phyloP scores from a whole-genome alignment of 2,329 filamentous ascomycete species.

The Nemania sp. region DNA sequence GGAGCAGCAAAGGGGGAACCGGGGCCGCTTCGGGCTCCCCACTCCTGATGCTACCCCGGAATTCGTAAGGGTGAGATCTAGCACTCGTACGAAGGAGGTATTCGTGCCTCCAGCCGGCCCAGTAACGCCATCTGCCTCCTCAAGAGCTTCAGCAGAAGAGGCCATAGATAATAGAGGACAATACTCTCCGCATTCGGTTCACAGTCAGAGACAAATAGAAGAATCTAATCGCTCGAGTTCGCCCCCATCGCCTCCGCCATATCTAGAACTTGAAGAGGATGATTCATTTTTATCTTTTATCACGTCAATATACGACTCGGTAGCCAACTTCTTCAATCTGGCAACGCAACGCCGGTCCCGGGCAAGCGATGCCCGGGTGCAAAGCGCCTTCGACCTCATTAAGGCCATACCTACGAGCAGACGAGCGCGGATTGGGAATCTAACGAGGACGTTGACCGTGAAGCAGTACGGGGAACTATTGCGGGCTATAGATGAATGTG shows the following conservation, averaged over 20 bases:
- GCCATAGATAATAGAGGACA: neutral
- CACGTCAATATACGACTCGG: neutral
- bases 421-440: neutral
- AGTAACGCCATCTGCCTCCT: neutral
- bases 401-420: neutral
- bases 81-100: neutral
- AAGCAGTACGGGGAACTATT: neutral
- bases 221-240: neutral
- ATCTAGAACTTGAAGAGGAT: neutral
- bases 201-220: neutral
- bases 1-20: neutral
- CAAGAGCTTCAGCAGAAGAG: neutral
- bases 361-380: neutral
- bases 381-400: neutral
- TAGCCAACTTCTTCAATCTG: neutral
- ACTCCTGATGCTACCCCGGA: constrained; percentile 18
- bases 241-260: neutral
- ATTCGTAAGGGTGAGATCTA: neutral
- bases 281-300: neutral
- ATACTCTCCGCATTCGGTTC: neutral
- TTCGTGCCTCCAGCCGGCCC: neutral
- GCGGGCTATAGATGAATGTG: neutral
- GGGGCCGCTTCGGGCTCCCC: constrained; percentile 12
- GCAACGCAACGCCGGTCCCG: neutral
- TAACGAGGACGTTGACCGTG: neutral